These are phyloP conservation scores for Saccharomycopsis microspora DNA, from an alignment of 805 yeast species.

Conservation along the genomic window DNA sequence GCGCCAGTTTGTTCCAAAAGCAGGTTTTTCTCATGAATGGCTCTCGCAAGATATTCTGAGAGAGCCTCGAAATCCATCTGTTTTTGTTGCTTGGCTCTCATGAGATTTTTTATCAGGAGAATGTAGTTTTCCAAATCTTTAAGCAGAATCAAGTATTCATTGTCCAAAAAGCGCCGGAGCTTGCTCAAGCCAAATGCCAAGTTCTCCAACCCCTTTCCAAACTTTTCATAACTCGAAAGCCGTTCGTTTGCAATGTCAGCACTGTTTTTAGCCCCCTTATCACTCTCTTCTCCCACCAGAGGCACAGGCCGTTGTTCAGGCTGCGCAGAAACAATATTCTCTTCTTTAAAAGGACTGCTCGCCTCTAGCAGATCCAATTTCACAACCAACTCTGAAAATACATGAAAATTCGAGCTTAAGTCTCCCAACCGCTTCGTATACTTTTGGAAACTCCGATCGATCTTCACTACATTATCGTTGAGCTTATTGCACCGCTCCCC, in stretches of 20 bases:
- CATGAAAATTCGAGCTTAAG: conserved; percentile 60
- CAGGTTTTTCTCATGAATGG: conserved; percentile 52
- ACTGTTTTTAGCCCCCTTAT: conserved; percentile 17
- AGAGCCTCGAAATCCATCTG: conserved; percentile 85
- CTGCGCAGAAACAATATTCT: conserved; percentile 1
- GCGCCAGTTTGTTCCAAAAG: conserved; percentile 23
- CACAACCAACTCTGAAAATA: conserved; percentile 56
- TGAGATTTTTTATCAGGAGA: conserved; percentile 48
- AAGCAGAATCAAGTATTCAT: conserved; percentile 68
- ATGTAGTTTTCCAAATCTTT: conserved; percentile 83
- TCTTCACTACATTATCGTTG: conserved; percentile 68
- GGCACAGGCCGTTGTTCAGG: conserved; percentile 7
- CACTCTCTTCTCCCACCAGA: conserved; percentile 3
- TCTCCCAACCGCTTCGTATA: conserved; percentile 64
- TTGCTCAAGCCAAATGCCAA: conserved; percentile 31
- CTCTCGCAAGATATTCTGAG: conserved; percentile 63
- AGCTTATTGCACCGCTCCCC: conserved; percentile 73
- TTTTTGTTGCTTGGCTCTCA: conserved; percentile 82
- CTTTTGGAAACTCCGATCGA: conserved; percentile 69
- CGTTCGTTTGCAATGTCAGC: conserved; percentile 23
- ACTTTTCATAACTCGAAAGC: conserved; percentile 20
- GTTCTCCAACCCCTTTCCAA: conserved; percentile 36
- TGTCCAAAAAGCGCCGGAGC: conserved; percentile 49
- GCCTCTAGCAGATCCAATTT: conserved; percentile 50
- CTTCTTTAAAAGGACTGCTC: neutral